Conservation (phyloP, 768 basidiomycete genomes). For the Mycena sanguinolenta region DNA sequence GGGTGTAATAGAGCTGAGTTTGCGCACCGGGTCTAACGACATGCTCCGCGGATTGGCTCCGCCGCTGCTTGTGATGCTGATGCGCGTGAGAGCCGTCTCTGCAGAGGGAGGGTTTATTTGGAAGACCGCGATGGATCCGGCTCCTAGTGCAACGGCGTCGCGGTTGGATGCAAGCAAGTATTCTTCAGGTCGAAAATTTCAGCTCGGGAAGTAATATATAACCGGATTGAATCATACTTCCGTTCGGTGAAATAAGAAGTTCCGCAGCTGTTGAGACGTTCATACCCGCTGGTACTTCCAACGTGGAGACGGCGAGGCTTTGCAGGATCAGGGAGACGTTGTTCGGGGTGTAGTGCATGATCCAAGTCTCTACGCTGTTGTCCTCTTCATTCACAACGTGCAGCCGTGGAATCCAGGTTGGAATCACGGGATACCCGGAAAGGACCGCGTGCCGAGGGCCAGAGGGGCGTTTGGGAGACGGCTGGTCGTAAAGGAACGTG, state of each 20-base stretch:
- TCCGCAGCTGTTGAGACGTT: constrained; percentile 30
- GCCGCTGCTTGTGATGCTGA: constrained; percentile 31
- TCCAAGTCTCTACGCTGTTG: constrained; percentile 33
- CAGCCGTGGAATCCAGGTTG: constrained; percentile 22
- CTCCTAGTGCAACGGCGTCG: constrained; percentile 11
- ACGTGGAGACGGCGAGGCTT: constrained; percentile 29
- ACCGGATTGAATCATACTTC: no score
- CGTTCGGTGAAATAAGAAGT: constrained; percentile 28
- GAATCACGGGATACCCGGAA: constrained; percentile 22
- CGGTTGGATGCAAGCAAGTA: constrained; percentile 29
- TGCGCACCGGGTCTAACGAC: constrained; percentile 26
- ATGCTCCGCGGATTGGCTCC: constrained; percentile 32
- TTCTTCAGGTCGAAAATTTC: neutral
- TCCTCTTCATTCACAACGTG: constrained; percentile 32
- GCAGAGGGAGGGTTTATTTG: constrained; percentile 27
- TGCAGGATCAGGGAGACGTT: constrained; percentile 25
- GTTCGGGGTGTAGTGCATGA: constrained; percentile 28
- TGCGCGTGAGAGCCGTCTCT: constrained; percentile 24
- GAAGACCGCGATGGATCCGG: constrained; percentile 30
- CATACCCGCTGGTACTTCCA: constrained; percentile 19
- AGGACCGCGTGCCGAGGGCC: constrained; percentile 27
- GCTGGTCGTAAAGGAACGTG: constrained; percentile 30
- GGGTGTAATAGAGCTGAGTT: neutral
- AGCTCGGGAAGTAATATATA: no score
- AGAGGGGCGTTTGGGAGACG: constrained; percentile 21